A percentile compares a stretch with the other conserved stretches of the same genome.
phyloP scores from a whole-genome alignment of 1,139 yeast species.

The Pichia norvegensis region DNA sequence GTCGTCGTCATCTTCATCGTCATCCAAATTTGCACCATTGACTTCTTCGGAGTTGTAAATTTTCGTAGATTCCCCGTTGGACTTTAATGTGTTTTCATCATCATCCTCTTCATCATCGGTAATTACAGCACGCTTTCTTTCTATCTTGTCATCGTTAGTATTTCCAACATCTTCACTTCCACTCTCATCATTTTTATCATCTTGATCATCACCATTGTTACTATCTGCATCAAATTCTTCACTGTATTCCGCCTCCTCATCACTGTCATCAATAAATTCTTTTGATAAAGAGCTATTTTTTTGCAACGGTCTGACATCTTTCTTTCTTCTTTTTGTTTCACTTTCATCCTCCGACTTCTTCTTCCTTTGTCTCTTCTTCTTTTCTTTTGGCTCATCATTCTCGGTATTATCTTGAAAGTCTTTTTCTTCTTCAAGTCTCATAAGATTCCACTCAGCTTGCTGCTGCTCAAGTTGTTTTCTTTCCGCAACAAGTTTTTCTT shows the following conservation, averaged over 20 bases:
- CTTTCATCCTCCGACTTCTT: conserved; percentile 16
- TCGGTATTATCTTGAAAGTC: conserved; percentile 27
- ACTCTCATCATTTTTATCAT: conserved; percentile 2
- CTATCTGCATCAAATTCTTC: conserved; percentile 20
- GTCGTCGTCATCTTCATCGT: conserved; percentile 13
- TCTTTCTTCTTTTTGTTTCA: conserved; percentile 11
- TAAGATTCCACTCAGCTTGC: conserved; percentile 75
- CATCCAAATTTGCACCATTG: neutral
- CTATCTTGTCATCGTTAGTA: neutral
- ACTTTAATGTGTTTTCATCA: conserved; percentile 6
- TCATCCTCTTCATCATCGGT: conserved; percentile 20
- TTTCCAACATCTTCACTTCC: conserved; percentile 10
- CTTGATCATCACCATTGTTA: conserved; percentile 13
- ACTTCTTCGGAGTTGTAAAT: neutral
- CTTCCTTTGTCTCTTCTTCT: conserved; percentile 20
- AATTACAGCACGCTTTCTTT: conserved; percentile 14
- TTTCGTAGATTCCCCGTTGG: conserved; percentile 1
- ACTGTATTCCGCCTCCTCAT: conserved; percentile 30
- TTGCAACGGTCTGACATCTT: conserved; percentile 14
- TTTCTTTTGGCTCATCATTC: conserved; percentile 21
- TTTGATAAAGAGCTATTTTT: conserved; percentile 23
- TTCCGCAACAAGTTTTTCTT: conserved; percentile 55
- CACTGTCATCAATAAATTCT: conserved; percentile 28
- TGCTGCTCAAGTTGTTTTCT: conserved; percentile 69
- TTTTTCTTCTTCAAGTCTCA: conserved; percentile 37